Conservation (phyloP, 352 stramenopile genomes). For the Phytophthora uliginosa region DNA sequence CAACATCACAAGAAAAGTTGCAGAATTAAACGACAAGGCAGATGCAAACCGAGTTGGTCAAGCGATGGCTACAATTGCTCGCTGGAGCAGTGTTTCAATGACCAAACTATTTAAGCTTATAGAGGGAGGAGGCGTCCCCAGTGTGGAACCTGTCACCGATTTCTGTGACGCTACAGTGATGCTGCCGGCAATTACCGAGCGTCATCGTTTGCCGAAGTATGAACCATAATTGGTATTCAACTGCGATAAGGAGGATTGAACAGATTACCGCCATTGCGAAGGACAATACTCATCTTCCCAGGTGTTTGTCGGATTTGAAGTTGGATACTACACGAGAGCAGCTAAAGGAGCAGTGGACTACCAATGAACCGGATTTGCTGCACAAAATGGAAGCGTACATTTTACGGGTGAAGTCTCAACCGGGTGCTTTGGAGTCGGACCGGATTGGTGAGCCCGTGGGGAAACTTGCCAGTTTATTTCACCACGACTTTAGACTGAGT, state of each 20-base stretch:
- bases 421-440: neutral
- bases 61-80: neutral
- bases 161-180: neutral
- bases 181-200: neutral
- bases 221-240: neutral
- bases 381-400: neutral
- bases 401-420: neutral
- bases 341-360: neutral
- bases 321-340: neutral
- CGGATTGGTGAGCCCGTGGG: neutral
- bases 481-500: neutral
- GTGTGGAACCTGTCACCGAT: neutral
- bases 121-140: neutral
- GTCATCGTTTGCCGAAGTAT: neutral
- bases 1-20: neutral
- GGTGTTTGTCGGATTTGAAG: neutral
- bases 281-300: neutral
- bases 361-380: neutral
- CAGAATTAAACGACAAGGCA: neutral
- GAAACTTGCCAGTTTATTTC: conserved; percentile 3
- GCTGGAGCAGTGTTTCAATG: neutral
- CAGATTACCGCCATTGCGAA: neutral
- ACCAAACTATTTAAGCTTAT: neutral
- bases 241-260: neutral
- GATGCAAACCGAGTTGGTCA: neutral